These are phyloP conservation scores for Pogostemon cablin DNA, from an alignment of 257 asterid species.

Conservation along the genomic window DNA sequence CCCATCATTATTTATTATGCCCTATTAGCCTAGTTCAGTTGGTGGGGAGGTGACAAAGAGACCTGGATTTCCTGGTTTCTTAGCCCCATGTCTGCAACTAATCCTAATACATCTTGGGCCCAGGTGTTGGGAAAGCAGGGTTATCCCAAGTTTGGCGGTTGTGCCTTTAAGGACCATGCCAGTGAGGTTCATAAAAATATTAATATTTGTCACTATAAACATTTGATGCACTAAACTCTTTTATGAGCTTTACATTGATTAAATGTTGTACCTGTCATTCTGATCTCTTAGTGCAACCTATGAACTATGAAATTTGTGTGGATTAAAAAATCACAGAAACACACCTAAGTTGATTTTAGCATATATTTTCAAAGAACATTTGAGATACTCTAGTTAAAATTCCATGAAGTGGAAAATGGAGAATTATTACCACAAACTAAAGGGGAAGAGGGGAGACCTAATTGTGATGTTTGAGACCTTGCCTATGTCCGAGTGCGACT, in stretches of 20 bases:
- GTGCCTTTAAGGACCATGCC: no score
- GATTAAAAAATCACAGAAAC: neutral
- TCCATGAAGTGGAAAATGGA: neutral
- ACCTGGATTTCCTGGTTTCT: no score
- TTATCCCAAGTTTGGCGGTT: neutral
- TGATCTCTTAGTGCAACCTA: slow-evolving; percentile 6
- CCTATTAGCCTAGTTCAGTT: no score
- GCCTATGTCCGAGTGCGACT: neutral
- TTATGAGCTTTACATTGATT: neutral
- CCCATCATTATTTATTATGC: neutral
- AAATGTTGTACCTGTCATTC: neutral
- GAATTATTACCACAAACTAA: neutral
- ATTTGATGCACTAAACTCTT: neutral
- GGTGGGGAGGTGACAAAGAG: no score
- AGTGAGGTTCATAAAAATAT: no score
- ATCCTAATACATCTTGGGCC: neutral
- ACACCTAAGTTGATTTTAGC: neutral
- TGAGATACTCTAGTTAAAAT: neutral
- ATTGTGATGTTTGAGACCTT: neutral
- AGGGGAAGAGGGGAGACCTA: neutral
- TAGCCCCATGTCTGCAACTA: no score
- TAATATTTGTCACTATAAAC: neutral
- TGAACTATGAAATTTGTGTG: neutral
- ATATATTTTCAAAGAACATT: neutral
- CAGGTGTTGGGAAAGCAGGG: neutral